Base-by-base conservation (phyloP, 129 eudicot genomes). In the Heracleum sosnowskyi region DNA sequence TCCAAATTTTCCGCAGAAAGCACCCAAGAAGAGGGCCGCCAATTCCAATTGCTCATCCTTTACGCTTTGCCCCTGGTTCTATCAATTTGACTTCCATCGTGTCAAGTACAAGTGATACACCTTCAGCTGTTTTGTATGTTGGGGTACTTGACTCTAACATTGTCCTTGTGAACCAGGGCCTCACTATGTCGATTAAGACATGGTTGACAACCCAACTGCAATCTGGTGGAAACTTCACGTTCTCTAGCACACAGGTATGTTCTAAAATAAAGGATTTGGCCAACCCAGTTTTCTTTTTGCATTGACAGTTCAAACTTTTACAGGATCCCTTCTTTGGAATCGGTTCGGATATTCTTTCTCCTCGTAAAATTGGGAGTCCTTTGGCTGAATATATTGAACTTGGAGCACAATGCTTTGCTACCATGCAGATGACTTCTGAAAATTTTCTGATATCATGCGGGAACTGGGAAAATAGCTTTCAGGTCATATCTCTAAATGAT, bases 1-100 rank as follows among this genome's bases (percentile, higher is more conserved):
- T 96, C 77, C 99, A 96, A 74, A 78, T 96, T 64, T 96, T 92
- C 80, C 86, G 93, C 73, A 92, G 90, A 87, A 90, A 90, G 85
- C 99, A 96, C 84, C 96, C 99, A 26, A 87, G 99, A 83, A 87
- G 99, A 74, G 99, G 99, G 73, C 97, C 97, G n/a, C 99, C 99
- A 22, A 87, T 96, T 79, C 99, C 99, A 53, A 96, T 96, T 77
- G 93, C 99, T 77, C 99, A 96, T 81, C 99, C 97, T 78, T 83
- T 96, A 66, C 89, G 87, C 78, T 96, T 87, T 76, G 97, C 99
- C 76, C 99, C 99, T 76, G 88, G 88, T 64, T 96, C 97, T 74
- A 96, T 96, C 53, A 89, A 80, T 79, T 80, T 96, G 86, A 90
- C 96, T 69, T 90, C 99, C 26, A 82, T 96, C 17, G 87, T 89